phyloP scores from a whole-genome alignment of 345 rosid genomes.

The Hirschfeldia incana region DNA sequence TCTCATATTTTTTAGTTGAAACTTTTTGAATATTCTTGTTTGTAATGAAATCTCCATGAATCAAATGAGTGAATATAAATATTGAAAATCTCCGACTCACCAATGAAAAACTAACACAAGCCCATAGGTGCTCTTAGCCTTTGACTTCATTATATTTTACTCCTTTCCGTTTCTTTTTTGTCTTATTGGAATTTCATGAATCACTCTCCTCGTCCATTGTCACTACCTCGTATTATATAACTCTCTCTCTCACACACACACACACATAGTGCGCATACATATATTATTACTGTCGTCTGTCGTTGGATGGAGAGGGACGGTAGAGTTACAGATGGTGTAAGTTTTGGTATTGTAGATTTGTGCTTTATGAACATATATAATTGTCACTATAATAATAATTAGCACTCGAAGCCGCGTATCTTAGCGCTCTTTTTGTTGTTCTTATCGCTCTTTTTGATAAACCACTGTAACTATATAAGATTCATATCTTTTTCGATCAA shows the following conservation, averaged over 20 bases:
- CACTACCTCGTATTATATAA: conserved; percentile 27
- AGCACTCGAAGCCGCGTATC: conserved; percentile 14
- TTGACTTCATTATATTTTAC: conserved; percentile 33
- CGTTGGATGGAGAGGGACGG: conserved; percentile 32
- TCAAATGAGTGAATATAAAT: conserved; percentile 1
- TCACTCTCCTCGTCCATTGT: conserved; percentile 23
- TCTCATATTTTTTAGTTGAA: background rate
- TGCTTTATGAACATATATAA: conserved; percentile 8
- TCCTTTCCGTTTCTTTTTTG: conserved; percentile 30
- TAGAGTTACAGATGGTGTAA: conserved; percentile 12
- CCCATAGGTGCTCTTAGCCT: conserved; percentile 14
- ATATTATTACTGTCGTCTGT: background rate
- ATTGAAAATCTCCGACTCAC: background rate
- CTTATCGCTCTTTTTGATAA: conserved; percentile 1
- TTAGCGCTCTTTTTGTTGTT: background rate
- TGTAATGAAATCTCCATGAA: conserved; percentile 29
- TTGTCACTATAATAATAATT: background rate
- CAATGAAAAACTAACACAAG: conserved; percentile 30
- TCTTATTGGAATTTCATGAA: conserved; percentile 37
- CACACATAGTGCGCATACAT: conserved; percentile 20
- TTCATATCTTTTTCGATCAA: conserved; percentile 8
- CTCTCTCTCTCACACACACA: background rate
- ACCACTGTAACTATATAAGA: conserved; percentile 11
- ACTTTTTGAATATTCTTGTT: conserved; percentile 28
- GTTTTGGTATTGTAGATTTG: background rate